These are phyloP conservation scores for Russula compacta DNA, from an alignment of 768 basidiomycete genomes.

Conservation along the genomic window DNA sequence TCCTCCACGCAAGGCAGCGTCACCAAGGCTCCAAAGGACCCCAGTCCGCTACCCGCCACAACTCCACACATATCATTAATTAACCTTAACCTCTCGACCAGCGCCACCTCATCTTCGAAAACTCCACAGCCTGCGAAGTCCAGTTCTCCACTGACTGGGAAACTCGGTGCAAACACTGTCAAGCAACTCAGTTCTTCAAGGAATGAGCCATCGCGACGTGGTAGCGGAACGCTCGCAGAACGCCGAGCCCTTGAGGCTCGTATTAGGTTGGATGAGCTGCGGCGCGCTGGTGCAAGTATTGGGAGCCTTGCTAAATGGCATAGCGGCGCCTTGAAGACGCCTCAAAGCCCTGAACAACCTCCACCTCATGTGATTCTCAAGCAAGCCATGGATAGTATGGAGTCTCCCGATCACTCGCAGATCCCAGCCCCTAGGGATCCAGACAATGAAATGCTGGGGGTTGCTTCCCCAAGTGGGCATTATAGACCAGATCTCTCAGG, in stretches of 20 bases:
- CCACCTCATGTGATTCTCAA: constrained; percentile 3
- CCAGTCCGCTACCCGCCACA: background rate
- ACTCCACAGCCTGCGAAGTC: background rate
- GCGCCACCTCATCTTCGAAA: background rate
- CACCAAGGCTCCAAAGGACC: background rate
- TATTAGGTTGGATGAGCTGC: constrained; percentile 5
- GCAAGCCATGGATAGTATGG: background rate
- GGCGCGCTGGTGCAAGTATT: constrained; percentile 1
- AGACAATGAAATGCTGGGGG: background rate
- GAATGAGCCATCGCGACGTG: background rate
- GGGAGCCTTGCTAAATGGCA: background rate
- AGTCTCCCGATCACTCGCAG: constrained; percentile 4
- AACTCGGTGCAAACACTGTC: background rate
- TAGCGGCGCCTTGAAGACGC: background rate
- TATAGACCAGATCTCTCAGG: background rate
- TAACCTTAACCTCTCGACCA: background rate
- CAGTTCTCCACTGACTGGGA: background rate
- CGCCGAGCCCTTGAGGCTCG: constrained; percentile 11
- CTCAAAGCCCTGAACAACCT: background rate
- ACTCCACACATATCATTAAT: background rate
- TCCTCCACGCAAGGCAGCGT: background rate
- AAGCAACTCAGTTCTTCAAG: background rate
- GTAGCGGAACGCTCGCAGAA: constrained; percentile 1
- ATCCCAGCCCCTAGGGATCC: background rate
- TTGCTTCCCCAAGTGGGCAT: background rate